Base-by-base conservation (phyloP, 306 rosid species). In the Fragaria vesca region DNA sequence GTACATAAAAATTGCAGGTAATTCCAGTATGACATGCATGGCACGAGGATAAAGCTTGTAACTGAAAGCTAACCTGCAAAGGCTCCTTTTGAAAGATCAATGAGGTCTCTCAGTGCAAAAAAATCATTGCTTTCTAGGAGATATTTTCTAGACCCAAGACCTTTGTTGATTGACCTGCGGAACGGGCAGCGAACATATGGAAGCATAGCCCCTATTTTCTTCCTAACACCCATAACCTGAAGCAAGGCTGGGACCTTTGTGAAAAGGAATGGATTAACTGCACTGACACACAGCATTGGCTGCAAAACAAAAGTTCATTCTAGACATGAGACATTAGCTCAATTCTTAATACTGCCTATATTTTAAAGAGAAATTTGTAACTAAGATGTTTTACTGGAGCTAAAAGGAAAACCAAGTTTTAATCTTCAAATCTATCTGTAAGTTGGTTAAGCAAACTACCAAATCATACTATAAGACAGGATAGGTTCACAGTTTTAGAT, bases 251-350 rank as follows among this genome's bases (percentile, higher is more conserved):
- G 97, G 81, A 96, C 93, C 91, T 88, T 96, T 28, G 98, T 87
- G 90, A 96, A 90, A 76, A 96, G 99, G 89, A 89, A 85, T 50
- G 99, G 98, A 91, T 96, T 91, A 62, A 96, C 98, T 2, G 99
- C 99, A 83, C 98, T 90, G 83, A 96, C 97, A 78, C 99, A 96
- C 12, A 96, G 97, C 99, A 96, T 93, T 82, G 99, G 98, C 99
- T 96, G 99, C 99, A 91, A 83, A 69, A 82, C 62, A 28, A 84
- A 86, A 50, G 6, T 67, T 83, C 75, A 78, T 83, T 38, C 54
- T 26, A 51, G 42, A 79, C 32, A 72, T 72, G 20, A 74, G 34
- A 73, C 57, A 48, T 36, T 43, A 42, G 45, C 66, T 54, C 65
- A 15, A 43, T 58, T 21, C 46, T 5, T 20, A 10, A 30, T 52